Conservation (phyloP, 768 basidiomycete genomes). For the Hygrocybe punicea region DNA sequence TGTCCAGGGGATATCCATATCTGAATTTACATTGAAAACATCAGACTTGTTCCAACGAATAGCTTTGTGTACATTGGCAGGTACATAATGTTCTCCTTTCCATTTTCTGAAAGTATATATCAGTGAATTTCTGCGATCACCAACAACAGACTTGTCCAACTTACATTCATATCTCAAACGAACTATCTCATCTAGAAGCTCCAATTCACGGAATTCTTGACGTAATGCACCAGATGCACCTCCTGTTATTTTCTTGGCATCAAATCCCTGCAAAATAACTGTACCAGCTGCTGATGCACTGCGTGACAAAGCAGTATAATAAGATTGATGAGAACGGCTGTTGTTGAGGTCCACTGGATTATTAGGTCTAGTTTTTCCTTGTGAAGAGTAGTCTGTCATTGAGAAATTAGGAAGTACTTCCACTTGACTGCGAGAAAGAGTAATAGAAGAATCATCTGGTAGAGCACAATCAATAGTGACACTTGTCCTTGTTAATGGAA, state of each 20-base stretch:
- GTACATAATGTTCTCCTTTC: constrained; percentile 23
- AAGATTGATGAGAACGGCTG: constrained; percentile 22
- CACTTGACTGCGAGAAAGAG: constrained; percentile 24
- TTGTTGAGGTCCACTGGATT: constrained; percentile 29
- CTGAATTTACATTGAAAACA: constrained; percentile 7
- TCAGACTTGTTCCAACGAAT: constrained; percentile 18
- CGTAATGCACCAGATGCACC: constrained; percentile 25
- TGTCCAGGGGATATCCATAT: not conserved
- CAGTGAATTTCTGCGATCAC: constrained; percentile 18
- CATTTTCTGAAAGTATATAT: constrained; percentile 17
- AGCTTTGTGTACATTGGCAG: constrained; percentile 12
- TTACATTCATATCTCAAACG: constrained; percentile 16
- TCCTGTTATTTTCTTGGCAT: not conserved
- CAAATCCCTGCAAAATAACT: constrained; percentile 30
- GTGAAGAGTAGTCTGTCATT: constrained; percentile 36
- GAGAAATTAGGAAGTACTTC: constrained; percentile 9
- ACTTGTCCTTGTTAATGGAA: constrained; percentile 17
- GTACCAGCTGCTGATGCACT: constrained; percentile 21
- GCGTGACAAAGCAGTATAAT: constrained; percentile 33
- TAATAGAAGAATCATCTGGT: constrained; percentile 13
- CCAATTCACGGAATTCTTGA: constrained; percentile 35
- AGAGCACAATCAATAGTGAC: constrained; percentile 8
- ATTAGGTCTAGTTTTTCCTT: constrained; percentile 28
- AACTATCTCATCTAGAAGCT: constrained; percentile 37
- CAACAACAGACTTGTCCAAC: constrained; percentile 15